phyloP scores from a whole-genome alignment of 2,329 filamentous ascomycete species.

The Alternaria incomplexa region DNA sequence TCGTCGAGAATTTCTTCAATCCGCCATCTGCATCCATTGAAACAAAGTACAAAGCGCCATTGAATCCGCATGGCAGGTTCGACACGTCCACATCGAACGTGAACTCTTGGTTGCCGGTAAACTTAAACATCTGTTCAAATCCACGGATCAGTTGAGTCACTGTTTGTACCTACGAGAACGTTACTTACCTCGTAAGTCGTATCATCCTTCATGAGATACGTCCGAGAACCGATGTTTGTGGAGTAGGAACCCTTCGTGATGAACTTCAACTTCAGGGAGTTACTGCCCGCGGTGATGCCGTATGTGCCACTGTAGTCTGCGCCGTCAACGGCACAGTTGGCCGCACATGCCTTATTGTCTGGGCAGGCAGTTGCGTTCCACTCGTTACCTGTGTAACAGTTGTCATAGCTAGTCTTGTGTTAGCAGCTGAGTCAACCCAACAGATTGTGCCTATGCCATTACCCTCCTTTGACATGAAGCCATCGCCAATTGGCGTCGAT shows the following conservation, averaged over 20 bases:
- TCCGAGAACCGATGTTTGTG: conserved; percentile 47
- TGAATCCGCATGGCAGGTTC: conserved; percentile 70
- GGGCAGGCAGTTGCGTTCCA: conserved; percentile 49
- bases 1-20: conserved; percentile 52
- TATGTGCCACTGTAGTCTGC: conserved; percentile 48
- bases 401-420: conserved; percentile 38
- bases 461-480: conserved; percentile 50
- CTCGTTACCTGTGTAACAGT: conserved; percentile 50
- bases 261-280: conserved; percentile 61
- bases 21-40: conserved; percentile 69
- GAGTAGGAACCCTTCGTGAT: conserved; percentile 57
- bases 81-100: conserved; percentile 57
- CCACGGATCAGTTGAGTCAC: background rate
- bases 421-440: background rate
- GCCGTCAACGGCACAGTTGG: conserved; percentile 49
- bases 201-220: conserved; percentile 45
- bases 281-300: conserved; percentile 59
- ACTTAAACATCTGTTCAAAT: conserved; percentile 40
- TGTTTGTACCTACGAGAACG: background rate
- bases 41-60: conserved; percentile 60
- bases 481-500: conserved; percentile 58
- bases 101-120: conserved; percentile 55
- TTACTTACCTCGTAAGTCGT: conserved; percentile 30
- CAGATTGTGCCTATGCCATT: background rate
- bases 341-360: conserved; percentile 40